Percentiles rank a stretch among this genome's conserved stretches.
These are phyloP conservation scores for Coccomyxa subellipsoidea DNA, from an alignment of 163 green algal genomes.

Conservation along the genomic window DNA sequence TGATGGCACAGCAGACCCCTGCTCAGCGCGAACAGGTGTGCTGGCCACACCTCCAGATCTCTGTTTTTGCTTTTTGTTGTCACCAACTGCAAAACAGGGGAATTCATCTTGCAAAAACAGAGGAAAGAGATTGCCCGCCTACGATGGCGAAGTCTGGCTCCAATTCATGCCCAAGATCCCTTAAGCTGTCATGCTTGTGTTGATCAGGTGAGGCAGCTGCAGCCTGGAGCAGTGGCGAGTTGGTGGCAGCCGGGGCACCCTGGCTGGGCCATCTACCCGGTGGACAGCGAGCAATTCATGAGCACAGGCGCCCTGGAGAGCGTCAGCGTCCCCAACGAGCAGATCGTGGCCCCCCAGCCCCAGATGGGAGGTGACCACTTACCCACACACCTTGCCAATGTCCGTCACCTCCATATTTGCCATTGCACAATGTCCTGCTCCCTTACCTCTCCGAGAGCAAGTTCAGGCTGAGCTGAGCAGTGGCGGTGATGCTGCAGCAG, in stretches of 20 bases:
- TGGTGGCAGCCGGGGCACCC: conserved; percentile 79
- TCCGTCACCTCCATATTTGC: too few species aligned
- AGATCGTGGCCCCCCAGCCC: conserved; percentile 1
- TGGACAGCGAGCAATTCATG: conserved; percentile 72
- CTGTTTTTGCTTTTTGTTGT: neutral
- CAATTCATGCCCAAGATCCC: neutral
- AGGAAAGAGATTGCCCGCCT: too few species aligned
- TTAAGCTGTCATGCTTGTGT: neutral
- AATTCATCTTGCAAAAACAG: too few species aligned
- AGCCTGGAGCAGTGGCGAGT: conserved; percentile 59
- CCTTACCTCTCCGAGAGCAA: too few species aligned
- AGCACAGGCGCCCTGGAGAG: conserved; percentile 39
- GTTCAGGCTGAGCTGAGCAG: too few species aligned
- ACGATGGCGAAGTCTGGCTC: too few species aligned
- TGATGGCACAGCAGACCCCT: conserved; percentile 68
- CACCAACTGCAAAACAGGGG: too few species aligned
- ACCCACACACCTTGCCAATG: too few species aligned
- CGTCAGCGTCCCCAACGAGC: conserved; percentile 11
- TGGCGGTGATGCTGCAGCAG: neutral
- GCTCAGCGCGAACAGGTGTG: conserved; percentile 65
- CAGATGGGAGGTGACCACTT: neutral
- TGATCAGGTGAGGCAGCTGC: conserved; percentile 62
- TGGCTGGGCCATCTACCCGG: conserved; percentile 80
- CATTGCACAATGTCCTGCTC: too few species aligned
- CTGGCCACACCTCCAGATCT: neutral